These are phyloP conservation scores for Dorcoceras hygrometricum DNA, from an alignment of 257 asterid species.

Conservation along the genomic window DNA sequence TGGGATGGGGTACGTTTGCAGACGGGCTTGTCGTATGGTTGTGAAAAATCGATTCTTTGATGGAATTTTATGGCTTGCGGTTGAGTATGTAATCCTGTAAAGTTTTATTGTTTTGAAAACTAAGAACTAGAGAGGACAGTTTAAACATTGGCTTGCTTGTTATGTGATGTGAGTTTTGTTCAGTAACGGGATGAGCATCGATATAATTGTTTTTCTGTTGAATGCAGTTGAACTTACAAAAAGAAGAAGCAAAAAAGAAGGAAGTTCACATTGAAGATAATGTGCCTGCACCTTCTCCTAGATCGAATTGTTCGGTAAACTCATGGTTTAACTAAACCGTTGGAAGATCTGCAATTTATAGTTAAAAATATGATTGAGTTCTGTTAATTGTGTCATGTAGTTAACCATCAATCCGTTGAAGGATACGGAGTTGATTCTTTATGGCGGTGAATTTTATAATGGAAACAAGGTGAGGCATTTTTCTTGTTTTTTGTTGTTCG, in stretches of 20 bases:
- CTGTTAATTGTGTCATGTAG: conserved; percentile 33
- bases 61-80: conserved; percentile 19
- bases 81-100: conserved; percentile 6
- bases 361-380: conserved; percentile 16
- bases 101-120: too few species aligned
- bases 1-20: neutral
- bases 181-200: neutral
- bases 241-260: conserved; percentile 97
- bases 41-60: neutral
- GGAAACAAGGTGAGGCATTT: conserved; percentile 74
- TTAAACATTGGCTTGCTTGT: neutral
- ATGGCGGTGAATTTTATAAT: conserved; percentile 97
- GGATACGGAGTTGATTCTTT: conserved; percentile 80
- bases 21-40: neutral
- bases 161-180: neutral
- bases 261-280: conserved; percentile 88
- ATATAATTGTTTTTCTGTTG: neutral
- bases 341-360: neutral
- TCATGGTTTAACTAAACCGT: neutral
- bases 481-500: conserved; percentile 4
- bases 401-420: conserved; percentile 79
- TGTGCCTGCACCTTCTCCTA: conserved; percentile 89
- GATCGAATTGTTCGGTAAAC: conserved; percentile 97
- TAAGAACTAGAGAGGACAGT: neutral
- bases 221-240: conserved; percentile 59